phyloP scores from a whole-genome alignment of 768 basidiomycete genomes.

The Mycena rebaudengoi region DNA sequence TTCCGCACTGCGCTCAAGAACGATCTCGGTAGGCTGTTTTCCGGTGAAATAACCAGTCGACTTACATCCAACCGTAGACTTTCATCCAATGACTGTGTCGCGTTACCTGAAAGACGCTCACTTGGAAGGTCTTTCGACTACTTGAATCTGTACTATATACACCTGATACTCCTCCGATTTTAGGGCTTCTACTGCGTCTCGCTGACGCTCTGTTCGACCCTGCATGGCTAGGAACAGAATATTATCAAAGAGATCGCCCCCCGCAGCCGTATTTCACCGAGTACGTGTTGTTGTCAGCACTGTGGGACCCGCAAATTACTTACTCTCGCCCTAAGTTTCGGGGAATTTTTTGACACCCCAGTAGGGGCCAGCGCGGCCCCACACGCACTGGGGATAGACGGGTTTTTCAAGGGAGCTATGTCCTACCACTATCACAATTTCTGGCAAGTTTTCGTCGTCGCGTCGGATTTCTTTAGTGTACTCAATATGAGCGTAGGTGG shows the following conservation, averaged over 20 bases:
- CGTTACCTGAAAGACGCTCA: slow-evolving; percentile 90
- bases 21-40: slow-evolving; percentile 56
- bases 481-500: slow-evolving; percentile 70
- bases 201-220: slow-evolving; percentile 97
- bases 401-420: slow-evolving; percentile 95
- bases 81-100: slow-evolving; percentile 96
- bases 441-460: slow-evolving; percentile 70
- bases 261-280: slow-evolving; percentile 94
- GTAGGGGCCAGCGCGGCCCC: slow-evolving; percentile 78
- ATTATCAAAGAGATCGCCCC: slow-evolving; percentile 90
- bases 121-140: slow-evolving; percentile 78
- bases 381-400: slow-evolving; percentile 88
- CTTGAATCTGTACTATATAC: too few species aligned
- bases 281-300: slow-evolving; percentile 52
- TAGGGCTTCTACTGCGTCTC: slow-evolving; percentile 86
- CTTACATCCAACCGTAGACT: slow-evolving; percentile 49
- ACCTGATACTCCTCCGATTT: too few species aligned
- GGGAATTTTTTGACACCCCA: slow-evolving; percentile 89
- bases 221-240: slow-evolving; percentile 95
- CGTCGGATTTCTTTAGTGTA: slow-evolving; percentile 1
- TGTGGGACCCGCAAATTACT: not conserved
- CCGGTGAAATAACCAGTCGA: not conserved
- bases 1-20: slow-evolving; percentile 96
- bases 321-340: slow-evolving; percentile 62
- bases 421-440: slow-evolving; percentile 97